Conservation (phyloP, 345 rosid species). For the Aegle marmelos region DNA sequence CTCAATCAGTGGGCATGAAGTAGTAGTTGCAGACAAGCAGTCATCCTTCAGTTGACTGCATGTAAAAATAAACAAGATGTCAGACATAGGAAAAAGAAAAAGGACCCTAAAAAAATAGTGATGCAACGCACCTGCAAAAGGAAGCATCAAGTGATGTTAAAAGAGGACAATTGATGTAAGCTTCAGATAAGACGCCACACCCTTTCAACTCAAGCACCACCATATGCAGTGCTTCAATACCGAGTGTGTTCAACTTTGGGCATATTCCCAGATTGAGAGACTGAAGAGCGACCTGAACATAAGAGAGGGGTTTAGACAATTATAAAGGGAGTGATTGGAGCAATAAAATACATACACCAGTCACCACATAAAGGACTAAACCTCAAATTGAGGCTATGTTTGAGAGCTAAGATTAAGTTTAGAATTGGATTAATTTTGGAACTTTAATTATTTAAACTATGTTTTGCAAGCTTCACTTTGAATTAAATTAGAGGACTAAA, state of each 20-base stretch:
- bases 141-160: constrained; percentile 92
- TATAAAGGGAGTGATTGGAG: not conserved
- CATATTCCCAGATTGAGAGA: constrained; percentile 95
- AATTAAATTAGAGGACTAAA: too few species aligned
- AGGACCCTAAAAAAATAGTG: constrained; percentile 7
- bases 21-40: constrained; percentile 76
- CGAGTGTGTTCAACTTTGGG: constrained; percentile 74
- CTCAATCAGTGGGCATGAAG: constrained; percentile 76
- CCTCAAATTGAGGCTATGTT: not conserved
- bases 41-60: constrained; percentile 91
- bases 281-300: constrained; percentile 70
- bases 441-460: too few species aligned
- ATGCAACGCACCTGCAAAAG: constrained; percentile 69
- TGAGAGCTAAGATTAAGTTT: too few species aligned
- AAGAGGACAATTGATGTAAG: constrained; percentile 73
- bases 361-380: not conserved
- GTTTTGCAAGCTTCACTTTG: too few species aligned
- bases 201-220: constrained; percentile 91
- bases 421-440: too few species aligned
- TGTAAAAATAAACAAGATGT: constrained; percentile 8
- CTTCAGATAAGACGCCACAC: constrained; percentile 87
- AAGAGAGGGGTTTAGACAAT: not conserved
- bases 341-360: not conserved
- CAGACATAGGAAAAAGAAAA: constrained; percentile 5
- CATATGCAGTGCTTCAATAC: constrained; percentile 78